Percentiles rank a stretch among this genome's conserved stretches.
Evolutionary conservation across 148 eudicot genomes (phyloP).

Genomic region (Pouteria glomerata): DNA sequence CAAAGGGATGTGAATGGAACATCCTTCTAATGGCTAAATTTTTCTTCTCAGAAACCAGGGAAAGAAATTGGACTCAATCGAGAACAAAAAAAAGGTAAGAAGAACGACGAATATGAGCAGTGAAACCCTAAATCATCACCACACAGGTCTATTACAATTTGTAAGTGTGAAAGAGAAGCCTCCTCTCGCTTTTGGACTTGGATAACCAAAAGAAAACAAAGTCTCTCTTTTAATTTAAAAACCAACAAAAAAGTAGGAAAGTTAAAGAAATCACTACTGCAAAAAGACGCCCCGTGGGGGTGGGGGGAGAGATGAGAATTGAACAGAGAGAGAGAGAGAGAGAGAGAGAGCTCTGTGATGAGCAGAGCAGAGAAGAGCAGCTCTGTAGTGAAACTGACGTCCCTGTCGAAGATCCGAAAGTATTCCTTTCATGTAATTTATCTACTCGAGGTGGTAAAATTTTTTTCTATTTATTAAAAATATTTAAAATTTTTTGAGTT

Average conservation of each 20-base stretch:
- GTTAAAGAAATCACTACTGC: slow-evolving; percentile 7
- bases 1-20: not conserved
- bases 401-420: too few relatives aligned
- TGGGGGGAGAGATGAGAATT: not conserved
- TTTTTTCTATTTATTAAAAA: too few relatives aligned
- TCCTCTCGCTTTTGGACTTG: not conserved
- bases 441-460: too few relatives aligned
- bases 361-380: not conserved
- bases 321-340: slow-evolving; percentile 9
- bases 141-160: not conserved
- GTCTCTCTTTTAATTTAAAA: slow-evolving; percentile 22
- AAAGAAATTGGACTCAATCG: not conserved
- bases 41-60: slow-evolving; percentile 1
- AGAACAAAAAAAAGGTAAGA: not conserved
- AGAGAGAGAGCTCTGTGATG: too few relatives aligned
- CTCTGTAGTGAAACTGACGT: too few relatives aligned
- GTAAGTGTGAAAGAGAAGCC: slow-evolving; percentile 5
- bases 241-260: not conserved
- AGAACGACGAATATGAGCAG: not conserved
- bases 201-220: slow-evolving; percentile 37
- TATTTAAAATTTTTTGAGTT: too few relatives aligned
- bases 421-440: too few relatives aligned
- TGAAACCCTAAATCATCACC: not conserved
- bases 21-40: not conserved
- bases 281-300: too few relatives aligned